Percentiles rank a stretch among this genome's conserved stretches.
Conservation (phyloP, 2,329 filamentous ascomycete genomes). For the Cadophora sp. region DNA sequence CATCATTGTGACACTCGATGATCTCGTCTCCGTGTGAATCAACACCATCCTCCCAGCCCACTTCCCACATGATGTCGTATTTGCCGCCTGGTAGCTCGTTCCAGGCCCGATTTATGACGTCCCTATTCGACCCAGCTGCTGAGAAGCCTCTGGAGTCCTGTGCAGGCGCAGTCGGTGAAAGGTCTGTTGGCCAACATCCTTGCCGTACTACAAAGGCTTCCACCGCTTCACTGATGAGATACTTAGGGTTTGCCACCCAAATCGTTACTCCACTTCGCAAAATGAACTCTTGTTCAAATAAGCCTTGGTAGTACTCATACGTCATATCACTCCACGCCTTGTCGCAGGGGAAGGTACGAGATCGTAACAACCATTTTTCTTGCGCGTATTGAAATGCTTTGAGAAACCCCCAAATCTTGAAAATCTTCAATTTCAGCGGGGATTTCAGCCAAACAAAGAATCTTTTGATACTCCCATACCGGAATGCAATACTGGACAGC, state of each 20-base stretch:
- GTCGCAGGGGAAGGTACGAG: neutral
- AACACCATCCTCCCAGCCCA: neutral
- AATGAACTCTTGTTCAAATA: neutral
- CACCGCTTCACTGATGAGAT: neutral
- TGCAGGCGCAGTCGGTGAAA: neutral
- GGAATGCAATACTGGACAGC: slow-evolving; percentile 2
- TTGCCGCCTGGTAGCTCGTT: neutral
- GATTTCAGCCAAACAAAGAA: slow-evolving; percentile 12
- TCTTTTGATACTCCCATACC: neutral
- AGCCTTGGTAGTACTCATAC: neutral
- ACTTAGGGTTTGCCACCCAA: neutral
- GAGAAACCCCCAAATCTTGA: neutral
- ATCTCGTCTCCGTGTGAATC: neutral
- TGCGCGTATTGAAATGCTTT: neutral
- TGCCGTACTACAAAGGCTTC: neutral
- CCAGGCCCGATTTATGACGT: neutral
- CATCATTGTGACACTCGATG: neutral
- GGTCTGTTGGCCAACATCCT: neutral
- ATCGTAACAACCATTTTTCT: neutral
- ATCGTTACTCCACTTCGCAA: too few relatives aligned
- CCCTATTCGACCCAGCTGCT: neutral
- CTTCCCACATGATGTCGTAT: neutral
- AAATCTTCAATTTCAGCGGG: neutral
- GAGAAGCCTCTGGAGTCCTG: neutral
- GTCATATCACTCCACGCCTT: neutral